Evolutionary conservation across 1,284 basidiomycete genomes (phyloP).

Genomic region (Hymenochaete sp.): DNA sequence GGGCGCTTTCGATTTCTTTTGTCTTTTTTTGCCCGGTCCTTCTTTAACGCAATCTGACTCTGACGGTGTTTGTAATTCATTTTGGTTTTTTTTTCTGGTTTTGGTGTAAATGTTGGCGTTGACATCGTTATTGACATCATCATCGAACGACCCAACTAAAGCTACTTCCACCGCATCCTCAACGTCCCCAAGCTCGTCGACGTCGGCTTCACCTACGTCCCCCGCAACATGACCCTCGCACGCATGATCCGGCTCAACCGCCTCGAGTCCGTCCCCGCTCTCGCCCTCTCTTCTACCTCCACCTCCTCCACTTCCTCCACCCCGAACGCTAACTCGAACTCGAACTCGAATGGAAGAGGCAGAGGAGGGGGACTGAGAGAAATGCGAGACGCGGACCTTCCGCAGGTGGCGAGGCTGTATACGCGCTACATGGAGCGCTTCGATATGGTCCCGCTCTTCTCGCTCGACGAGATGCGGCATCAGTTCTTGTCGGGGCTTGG

Average conservation of each 20-base stretch:
- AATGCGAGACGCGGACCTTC: constrained; percentile 78
- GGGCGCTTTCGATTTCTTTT: constrained; percentile 1
- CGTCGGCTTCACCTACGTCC: constrained; percentile 83
- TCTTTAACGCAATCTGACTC: too few relatives aligned
- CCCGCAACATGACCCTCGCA: constrained; percentile 77
- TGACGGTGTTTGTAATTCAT: too few relatives aligned
- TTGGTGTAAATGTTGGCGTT: too few relatives aligned
- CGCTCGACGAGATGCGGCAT: constrained; percentile 77
- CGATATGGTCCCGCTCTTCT: constrained; percentile 75
- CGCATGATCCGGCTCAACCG: constrained; percentile 74
- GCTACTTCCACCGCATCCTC: constrained; percentile 90
- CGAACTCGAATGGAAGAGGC: too few relatives aligned
- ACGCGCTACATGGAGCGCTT: constrained; percentile 80
- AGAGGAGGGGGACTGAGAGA: constrained; percentile 67
- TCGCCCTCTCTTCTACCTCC: constrained; percentile 26
- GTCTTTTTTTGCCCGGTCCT: too few relatives aligned
- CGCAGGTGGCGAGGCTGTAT: constrained; percentile 68
- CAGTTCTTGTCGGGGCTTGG: constrained; percentile 85
- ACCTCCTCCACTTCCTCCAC: too few relatives aligned
- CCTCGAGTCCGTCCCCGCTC: constrained; percentile 44
- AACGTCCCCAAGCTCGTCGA: constrained; percentile 92
- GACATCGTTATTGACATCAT: too few relatives aligned
- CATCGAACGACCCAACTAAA: constrained; percentile 23
- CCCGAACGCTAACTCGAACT: too few relatives aligned
- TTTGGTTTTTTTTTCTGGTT: too few relatives aligned